Percentiles rank a stretch among this genome's conserved stretches.
phyloP scores from a whole-genome alignment of 257 asterid species.

The Asclepias syriaca region DNA sequence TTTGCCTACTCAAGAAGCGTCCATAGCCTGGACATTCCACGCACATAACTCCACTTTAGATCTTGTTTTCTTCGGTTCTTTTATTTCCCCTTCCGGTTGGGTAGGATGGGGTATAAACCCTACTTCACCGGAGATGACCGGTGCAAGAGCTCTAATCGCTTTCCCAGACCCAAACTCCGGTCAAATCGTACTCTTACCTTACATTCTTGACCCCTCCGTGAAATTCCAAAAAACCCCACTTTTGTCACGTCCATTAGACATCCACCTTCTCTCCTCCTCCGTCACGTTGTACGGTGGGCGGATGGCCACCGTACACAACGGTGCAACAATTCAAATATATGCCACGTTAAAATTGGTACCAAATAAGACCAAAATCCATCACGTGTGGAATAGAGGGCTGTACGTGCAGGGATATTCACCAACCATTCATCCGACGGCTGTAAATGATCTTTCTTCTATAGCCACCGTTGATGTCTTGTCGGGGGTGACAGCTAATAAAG shows the following conservation, averaged over 20 bases:
- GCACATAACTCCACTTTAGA: conserved; percentile 78
- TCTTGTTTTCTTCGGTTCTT: conserved; percentile 69
- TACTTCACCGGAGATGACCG: conserved; percentile 78
- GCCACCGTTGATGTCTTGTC: conserved; percentile 64
- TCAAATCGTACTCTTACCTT: conserved; percentile 73
- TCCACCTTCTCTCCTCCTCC: conserved; percentile 63
- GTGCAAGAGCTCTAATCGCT: conserved; percentile 69
- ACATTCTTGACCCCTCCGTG: conserved; percentile 66
- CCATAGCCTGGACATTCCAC: conserved; percentile 81
- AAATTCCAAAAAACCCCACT: conserved; percentile 61
- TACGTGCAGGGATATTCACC: conserved; percentile 98
- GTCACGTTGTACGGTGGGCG: conserved; percentile 77
- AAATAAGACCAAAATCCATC: conserved; percentile 63
- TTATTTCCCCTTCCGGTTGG: conserved; percentile 97
- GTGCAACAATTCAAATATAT: conserved; percentile 61
- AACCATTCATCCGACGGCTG: conserved; percentile 61
- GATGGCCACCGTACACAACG: conserved; percentile 74
- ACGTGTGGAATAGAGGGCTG: conserved; percentile 76
- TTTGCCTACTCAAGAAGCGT: conserved; percentile 77
- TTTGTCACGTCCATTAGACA: conserved; percentile 83
- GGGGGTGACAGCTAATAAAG: conserved; percentile 33
- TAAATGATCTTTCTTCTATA: conserved; percentile 60
- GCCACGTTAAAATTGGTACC: conserved; percentile 56
- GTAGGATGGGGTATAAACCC: conserved; percentile 94
- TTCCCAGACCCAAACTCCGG: conserved; percentile 93